Evolutionary conservation across 73 alveolate genomes (phyloP), one percentile per base, ranked within the genome.

Genomic region (Paramecium sonneborni): DNA sequence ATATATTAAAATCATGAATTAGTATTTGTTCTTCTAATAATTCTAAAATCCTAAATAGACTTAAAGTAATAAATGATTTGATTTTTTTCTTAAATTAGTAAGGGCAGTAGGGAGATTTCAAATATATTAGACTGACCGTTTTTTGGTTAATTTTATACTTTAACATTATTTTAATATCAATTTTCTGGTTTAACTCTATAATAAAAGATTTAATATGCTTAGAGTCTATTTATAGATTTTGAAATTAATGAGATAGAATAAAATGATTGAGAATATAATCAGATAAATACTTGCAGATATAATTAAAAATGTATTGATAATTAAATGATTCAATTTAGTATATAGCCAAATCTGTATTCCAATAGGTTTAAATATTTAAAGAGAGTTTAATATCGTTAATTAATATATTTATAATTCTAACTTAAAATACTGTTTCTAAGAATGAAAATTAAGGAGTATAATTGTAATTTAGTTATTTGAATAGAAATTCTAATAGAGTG

Each of bases 1-100:
- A 76, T 23, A 96, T 95, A 88, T 97, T 98, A 18, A 95, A 85
- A 14, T 95, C 98, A 95, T 97, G 99, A 18, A 97, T 96, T 3
- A 62, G 32, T 32, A 97, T 96, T 28, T 84, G 68, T 20, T 98
- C 84, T 44, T 93, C 67, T 21, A 76, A 79, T 26, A 98, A 97
- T 92, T 97, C 99, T 70, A 97, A 87, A 30, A 97, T 96, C 57
- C 99, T 95, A 48, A 94, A 90, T 30, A 97, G 69, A 24, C 98
- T 91, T 44, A 97, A 89, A 79, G 98, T 86, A 18, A 97, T 86
- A 0, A 99, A 96, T 20, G 98, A 93, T 93, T 97, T 11, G 89
- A n/a, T n/a, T n/a, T n/a, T n/a, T n/a, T n/a, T n/a, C n/a, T 86
- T 34, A 96, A 34, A 43, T 93, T 93, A 20, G 70, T 93, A 37